These are phyloP conservation scores for Phoenix roebelenii DNA, from an alignment of 176 grass and related monocot genomes.

Conservation along the genomic window DNA sequence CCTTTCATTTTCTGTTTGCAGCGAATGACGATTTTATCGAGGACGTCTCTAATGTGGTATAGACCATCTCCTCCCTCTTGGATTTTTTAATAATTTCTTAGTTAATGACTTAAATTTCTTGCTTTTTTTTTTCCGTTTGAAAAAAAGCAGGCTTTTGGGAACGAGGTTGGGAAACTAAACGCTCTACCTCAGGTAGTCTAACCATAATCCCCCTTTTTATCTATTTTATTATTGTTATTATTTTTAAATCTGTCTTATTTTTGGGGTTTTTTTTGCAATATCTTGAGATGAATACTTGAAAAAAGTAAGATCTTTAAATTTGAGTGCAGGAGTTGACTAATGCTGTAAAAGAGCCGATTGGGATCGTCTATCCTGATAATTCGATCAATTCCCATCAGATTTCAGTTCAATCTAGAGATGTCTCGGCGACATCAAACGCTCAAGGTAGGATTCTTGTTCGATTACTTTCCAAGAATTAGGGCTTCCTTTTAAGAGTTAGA, in stretches of 20 bases:
- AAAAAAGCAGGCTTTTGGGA: neutral
- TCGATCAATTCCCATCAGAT: constrained; percentile 6
- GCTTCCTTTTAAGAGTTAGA: neutral
- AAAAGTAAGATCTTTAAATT: constrained; percentile 1
- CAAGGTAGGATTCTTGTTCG: neutral
- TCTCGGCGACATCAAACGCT: neutral
- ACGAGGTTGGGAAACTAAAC: neutral
- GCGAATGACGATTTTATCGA: constrained; percentile 14
- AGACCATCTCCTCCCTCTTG: neutral
- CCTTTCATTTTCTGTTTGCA: neutral
- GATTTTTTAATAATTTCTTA: neutral
- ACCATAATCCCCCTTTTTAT: no score
- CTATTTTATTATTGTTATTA: neutral
- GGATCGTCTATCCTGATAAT: constrained; percentile 7
- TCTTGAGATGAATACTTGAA: constrained; percentile 1
- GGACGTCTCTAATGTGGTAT: constrained; percentile 19
- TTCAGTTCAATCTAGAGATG: neutral
- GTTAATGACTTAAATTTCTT: neutral
- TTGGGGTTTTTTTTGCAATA: neutral
- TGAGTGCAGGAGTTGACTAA: constrained; percentile 10
- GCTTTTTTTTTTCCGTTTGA: neutral
- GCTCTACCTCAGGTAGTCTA: neutral
- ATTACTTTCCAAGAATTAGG: neutral
- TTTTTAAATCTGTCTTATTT: neutral
- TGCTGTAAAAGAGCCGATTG: constrained; percentile 17